Conservation (phyloP, 1,284 basidiomycete genomes). For the Apiotrichum laibachii region DNA sequence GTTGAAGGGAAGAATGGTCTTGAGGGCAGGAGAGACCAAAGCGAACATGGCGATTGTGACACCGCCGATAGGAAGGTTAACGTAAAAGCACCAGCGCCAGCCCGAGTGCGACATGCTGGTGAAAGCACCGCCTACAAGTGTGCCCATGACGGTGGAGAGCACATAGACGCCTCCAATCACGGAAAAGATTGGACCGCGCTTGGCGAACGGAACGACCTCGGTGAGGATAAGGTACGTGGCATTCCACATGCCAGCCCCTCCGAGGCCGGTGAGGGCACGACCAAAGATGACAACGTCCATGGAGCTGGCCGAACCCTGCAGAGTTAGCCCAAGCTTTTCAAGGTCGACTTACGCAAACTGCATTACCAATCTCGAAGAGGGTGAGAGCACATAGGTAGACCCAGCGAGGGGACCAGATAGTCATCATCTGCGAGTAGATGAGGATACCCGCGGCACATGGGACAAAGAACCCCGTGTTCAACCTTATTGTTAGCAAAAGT, state of each 20-base stretch:
- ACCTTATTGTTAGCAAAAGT: too few species aligned
- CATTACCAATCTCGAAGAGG: slow-evolving; percentile 28
- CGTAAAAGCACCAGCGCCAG: slow-evolving; percentile 38
- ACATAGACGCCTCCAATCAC: slow-evolving; percentile 29
- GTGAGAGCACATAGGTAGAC: slow-evolving; percentile 24
- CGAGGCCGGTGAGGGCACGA: slow-evolving; percentile 28
- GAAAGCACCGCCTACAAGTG: slow-evolving; percentile 31
- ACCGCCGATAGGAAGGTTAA: slow-evolving; percentile 29
- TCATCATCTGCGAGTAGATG: slow-evolving; percentile 32
- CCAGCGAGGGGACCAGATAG: slow-evolving; percentile 24
- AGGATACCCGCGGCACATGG: slow-evolving; percentile 28
- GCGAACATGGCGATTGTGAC: slow-evolving; percentile 19
- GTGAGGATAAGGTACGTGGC: slow-evolving; percentile 29
- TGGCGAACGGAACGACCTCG: slow-evolving; percentile 29
- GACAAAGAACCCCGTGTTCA: slow-evolving; percentile 29
- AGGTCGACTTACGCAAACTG: slow-evolving; percentile 15
- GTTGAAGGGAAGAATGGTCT: slow-evolving; percentile 23
- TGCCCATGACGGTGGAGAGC: slow-evolving; percentile 29
- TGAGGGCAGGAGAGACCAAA: slow-evolving; percentile 20
- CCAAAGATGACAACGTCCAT: slow-evolving; percentile 34
- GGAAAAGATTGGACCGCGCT: slow-evolving; percentile 27
- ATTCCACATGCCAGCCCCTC: slow-evolving; percentile 34
- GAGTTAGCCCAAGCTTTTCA: neutral
- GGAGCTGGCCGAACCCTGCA: slow-evolving; percentile 21
- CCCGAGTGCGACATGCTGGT: slow-evolving; percentile 23